Percentiles rank a stretch among this genome's conserved stretches.
Evolutionary conservation across 805 yeast species (phyloP).

Genomic region (Ogataea parapolymorpha): DNA sequence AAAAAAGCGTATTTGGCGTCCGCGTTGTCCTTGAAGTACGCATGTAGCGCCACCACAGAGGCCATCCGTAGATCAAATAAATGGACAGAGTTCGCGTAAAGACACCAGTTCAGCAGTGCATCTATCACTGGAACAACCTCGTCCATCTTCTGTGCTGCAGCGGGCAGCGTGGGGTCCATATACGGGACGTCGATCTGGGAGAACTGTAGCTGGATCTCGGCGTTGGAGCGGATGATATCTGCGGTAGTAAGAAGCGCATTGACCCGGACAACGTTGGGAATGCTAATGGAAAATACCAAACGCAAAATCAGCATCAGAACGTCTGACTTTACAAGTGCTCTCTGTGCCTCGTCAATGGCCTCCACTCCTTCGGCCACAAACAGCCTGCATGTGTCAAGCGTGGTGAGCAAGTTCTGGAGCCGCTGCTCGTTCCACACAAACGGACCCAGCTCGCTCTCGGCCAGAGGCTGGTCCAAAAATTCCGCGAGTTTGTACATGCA

Average conservation of each 20-base stretch:
- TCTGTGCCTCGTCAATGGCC: slow-evolving; percentile 58
- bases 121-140: slow-evolving; percentile 61
- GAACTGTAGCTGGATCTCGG: slow-evolving; percentile 64
- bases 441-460: slow-evolving; percentile 37
- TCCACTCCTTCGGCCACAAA: slow-evolving; percentile 75
- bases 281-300: slow-evolving; percentile 63
- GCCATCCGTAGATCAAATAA: slow-evolving; percentile 78
- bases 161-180: slow-evolving; percentile 58
- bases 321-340: slow-evolving; percentile 54
- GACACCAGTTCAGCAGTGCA: slow-evolving; percentile 80
- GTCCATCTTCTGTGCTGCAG: slow-evolving; percentile 30
- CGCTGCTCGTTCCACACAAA: slow-evolving; percentile 79
- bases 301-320: slow-evolving; percentile 63
- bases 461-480: slow-evolving; percentile 60
- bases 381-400: slow-evolving; percentile 68
- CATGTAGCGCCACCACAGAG: slow-evolving; percentile 60
- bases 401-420: slow-evolving; percentile 58
- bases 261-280: slow-evolving; percentile 65
- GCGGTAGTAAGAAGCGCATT: slow-evolving; percentile 72
- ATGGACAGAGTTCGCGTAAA: slow-evolving; percentile 77
- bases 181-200: slow-evolving; percentile 89
- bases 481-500: slow-evolving; percentile 64
- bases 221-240: slow-evolving; percentile 67
- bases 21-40: slow-evolving; percentile 63
- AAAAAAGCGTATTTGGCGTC: slow-evolving; percentile 63